Evolutionary conservation across 2,329 filamentous ascomycete species (phyloP), one percentile per base, ranked within the genome.

Genomic region (Fusarium goolgardi): DNA sequence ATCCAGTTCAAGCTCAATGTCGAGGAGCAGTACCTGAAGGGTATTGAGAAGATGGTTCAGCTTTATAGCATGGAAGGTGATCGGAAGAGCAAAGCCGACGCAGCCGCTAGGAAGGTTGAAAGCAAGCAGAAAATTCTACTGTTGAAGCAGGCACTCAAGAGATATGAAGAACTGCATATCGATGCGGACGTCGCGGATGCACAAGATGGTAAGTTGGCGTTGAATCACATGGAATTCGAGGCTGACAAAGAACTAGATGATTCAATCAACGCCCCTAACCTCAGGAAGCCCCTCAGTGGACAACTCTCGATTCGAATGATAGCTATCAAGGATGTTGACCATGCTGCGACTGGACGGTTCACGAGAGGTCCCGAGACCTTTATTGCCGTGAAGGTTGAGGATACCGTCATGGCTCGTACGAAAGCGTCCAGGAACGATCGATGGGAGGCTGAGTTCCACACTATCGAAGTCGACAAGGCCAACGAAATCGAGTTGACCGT

Each of bases 21-120:
- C 29, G 96, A 99, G 79, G 97, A 97, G 78, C 96, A 99, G 81
- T 99, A 99, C 81, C 94, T 98, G 71, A 96, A 97, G 76, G 96
- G 96, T 65, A 96, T 99, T 73, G 96, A 99, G 81, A 99, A 99
- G 83, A 98, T 99, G 96, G 93, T 97, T 46, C 93, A 96, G 78
- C 85, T 99, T 35, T 99, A 99, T 77, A 90, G 96, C 77, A 96
- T 98, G 86, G 96, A 98, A 79, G 95, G 96, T 31, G 96, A 99
- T 77, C 90, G 94, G 73, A 97, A 97, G 84, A 98, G 95, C 82
- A 93, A 91, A 78, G 90, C 92, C 59, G 96, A 99, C 79, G 96
- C 96, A 41, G 94, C 97, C 73, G 92, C 91, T 50, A 89, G 93
- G 75, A 88, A 92, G 59, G 91, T 97, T 64, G 96, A 99, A 81